A percentile compares a stretch with the other conserved stretches of the same genome.
Evolutionary conservation across 345 rosid species (phyloP).

Genomic region (Corchorus capsularis): DNA sequence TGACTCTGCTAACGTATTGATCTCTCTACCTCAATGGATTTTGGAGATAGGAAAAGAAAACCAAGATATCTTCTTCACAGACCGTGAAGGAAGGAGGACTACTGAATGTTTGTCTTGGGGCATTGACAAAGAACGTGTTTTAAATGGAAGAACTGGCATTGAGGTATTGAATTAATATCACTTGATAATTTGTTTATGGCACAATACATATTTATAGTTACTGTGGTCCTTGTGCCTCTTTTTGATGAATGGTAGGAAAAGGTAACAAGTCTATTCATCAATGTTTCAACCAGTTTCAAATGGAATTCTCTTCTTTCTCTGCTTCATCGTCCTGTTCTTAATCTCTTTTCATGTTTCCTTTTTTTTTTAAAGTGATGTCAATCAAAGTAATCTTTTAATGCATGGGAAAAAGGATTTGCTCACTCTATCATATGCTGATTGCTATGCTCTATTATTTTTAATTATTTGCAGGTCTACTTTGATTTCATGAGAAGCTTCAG

Average conservation of each 20-base stretch:
- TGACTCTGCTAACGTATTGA: slow-evolving; percentile 49
- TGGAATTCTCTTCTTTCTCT: not conserved
- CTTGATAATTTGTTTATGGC: not conserved
- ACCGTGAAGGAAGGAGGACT: slow-evolving; percentile 82
- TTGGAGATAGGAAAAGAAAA: slow-evolving; percentile 87
- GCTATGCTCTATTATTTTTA: slow-evolving; percentile 14
- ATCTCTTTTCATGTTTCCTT: not conserved
- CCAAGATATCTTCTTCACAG: slow-evolving; percentile 86
- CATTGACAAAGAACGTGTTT: slow-evolving; percentile 83
- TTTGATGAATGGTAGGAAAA: not conserved
- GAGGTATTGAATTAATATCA: slow-evolving; percentile 54
- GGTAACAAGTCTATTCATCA: not conserved
- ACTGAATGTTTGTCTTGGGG: slow-evolving; percentile 91
- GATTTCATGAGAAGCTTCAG: slow-evolving; percentile 98
- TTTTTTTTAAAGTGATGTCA: not conserved
- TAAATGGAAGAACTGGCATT: slow-evolving; percentile 87
- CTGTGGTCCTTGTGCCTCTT: not conserved
- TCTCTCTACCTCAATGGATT: slow-evolving; percentile 93
- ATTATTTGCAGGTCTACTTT: slow-evolving; percentile 72
- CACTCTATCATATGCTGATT: slow-evolving; percentile 12
- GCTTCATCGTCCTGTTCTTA: not conserved
- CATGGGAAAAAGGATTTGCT: not conserved
- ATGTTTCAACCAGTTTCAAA: not conserved
- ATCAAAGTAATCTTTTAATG: slow-evolving; percentile 3
- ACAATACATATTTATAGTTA: not conserved